Evolutionary conservation across 352 stramenopile species (phyloP), one percentile per base, ranked within the genome.

Genomic region (Pythium scleroteichum): DNA sequence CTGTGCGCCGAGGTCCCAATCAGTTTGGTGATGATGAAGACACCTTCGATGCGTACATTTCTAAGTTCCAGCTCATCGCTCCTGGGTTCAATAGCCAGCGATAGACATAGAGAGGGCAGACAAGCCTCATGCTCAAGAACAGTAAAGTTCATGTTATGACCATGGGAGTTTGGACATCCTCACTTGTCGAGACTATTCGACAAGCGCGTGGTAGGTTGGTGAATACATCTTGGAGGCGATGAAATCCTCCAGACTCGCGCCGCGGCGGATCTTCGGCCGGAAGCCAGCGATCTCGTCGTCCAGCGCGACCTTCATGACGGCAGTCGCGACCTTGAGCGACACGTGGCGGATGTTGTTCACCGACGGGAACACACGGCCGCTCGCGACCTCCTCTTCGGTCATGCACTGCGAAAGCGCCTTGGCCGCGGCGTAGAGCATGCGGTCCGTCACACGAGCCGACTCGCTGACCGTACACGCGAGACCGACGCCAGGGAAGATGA

Each of bases 401-500:
- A 99, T 84, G 66, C 90, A 97, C 61, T 96, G 80, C 16, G 95
- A 95, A n/a, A 98, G 71, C 26, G 95, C 90, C 75, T 98, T 95
- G 22, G 95, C 92, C 12, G 93, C 94, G 27, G 96, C 81, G 68
- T 98, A 98, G 17, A 99, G 76, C 96, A 99, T 99, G 63, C 82
- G 82, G 72, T 99, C 96, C 23, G 91, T 97, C 47, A 96, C 84
- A 46, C 84, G 80, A 23, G 68, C 77, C 19, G 82, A 67, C 53
- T 89, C 82, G 58, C 85, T 88, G 12, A 98, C 73, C 4, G 94
- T 89, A 19, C 88, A 90, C 19, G 92, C 96, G 5, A 99, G 82
- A 33, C 95, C 96, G 42, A 99, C 74, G 42, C 90, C 97, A 29
- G 97, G 96, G 79, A 99, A 99, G 65, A 99, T 96, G 72, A 98